These are phyloP conservation scores for Hygrocybe coccinea DNA, from an alignment of 768 basidiomycete genomes.

Conservation along the genomic window DNA sequence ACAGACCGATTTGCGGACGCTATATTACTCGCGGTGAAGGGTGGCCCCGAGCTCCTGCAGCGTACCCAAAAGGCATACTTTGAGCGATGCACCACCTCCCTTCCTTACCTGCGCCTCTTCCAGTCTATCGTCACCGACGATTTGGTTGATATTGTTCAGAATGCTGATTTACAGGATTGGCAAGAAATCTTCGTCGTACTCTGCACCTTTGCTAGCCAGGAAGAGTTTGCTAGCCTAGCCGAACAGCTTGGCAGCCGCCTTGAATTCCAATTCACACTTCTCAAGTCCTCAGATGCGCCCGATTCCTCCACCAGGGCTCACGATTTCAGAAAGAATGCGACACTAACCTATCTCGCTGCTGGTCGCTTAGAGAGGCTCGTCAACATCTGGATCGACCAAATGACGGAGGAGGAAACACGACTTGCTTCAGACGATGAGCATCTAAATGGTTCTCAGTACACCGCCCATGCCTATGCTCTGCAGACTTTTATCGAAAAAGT, in stretches of 20 bases:
- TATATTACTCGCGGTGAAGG: constrained; percentile 86
- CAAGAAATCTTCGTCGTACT: constrained; percentile 93
- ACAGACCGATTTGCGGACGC: constrained; percentile 91
- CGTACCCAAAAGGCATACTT: constrained; percentile 94
- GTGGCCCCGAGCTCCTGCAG: constrained; percentile 79
- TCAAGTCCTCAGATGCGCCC: constrained; percentile 45
- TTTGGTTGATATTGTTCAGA: constrained; percentile 89
- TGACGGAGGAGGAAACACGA: constrained; percentile 74
- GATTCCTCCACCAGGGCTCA: constrained; percentile 39
- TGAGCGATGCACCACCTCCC: constrained; percentile 63
- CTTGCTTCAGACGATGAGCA: constrained; percentile 39
- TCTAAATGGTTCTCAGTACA: constrained; percentile 55
- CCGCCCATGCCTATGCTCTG: constrained; percentile 77
- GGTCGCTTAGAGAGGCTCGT: constrained; percentile 82
- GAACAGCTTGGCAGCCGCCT: constrained; percentile 90
- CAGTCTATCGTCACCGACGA: constrained; percentile 92
- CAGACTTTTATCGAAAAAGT: constrained; percentile 97
- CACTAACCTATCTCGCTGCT: constrained; percentile 89
- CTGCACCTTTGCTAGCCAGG: constrained; percentile 84
- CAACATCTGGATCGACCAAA: constrained; percentile 87
- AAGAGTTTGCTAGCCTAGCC: constrained; percentile 82
- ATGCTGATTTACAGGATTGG: constrained; percentile 93
- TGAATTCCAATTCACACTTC: constrained; percentile 74
- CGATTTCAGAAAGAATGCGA: constrained; percentile 78
- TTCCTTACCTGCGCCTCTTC: constrained; percentile 90